Conservation (phyloP, 1,284 basidiomycete genomes). For the Ustilago cynodontis region DNA sequence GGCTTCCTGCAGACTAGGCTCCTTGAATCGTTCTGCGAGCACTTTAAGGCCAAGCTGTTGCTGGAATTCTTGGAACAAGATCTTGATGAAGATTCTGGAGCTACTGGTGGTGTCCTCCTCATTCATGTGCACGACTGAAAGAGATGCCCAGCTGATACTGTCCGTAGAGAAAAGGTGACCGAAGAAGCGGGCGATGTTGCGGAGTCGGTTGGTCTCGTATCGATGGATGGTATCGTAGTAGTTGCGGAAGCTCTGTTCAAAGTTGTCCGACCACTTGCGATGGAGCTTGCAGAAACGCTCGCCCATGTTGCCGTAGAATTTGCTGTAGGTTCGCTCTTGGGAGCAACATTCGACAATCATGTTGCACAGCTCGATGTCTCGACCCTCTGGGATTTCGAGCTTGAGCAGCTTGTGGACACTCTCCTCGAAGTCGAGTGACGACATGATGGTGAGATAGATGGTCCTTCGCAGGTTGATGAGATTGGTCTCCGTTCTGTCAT, state of each 20-base stretch:
- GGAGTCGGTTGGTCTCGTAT: constrained; percentile 96
- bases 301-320: constrained; percentile 94
- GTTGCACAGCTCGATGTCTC: constrained; percentile 96
- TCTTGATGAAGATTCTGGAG: constrained; percentile 97
- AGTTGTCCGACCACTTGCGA: constrained; percentile 89
- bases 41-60: constrained; percentile 88
- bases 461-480: constrained; percentile 91
- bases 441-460: constrained; percentile 98
- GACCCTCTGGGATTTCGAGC: constrained; percentile 88
- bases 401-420: constrained; percentile 97
- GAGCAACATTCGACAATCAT: constrained; percentile 99
- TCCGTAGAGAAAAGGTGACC: constrained; percentile 83
- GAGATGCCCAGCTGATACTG: constrained; percentile 86
- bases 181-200: constrained; percentile 97
- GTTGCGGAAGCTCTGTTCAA: constrained; percentile 86
- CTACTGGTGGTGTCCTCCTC: constrained; percentile 97
- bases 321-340: constrained; percentile 95
- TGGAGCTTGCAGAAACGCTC: constrained; percentile 97
- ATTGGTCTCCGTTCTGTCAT: constrained; percentile 94
- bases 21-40: constrained; percentile 83
- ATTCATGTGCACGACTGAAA: constrained; percentile 89
- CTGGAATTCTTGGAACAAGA: constrained; percentile 92
- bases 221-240: constrained; percentile 98
- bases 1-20: constrained; percentile 75
- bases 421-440: constrained; percentile 83